phyloP scores from a whole-genome alignment of 164 flowering plant species.

The Akebia trifoliata region DNA sequence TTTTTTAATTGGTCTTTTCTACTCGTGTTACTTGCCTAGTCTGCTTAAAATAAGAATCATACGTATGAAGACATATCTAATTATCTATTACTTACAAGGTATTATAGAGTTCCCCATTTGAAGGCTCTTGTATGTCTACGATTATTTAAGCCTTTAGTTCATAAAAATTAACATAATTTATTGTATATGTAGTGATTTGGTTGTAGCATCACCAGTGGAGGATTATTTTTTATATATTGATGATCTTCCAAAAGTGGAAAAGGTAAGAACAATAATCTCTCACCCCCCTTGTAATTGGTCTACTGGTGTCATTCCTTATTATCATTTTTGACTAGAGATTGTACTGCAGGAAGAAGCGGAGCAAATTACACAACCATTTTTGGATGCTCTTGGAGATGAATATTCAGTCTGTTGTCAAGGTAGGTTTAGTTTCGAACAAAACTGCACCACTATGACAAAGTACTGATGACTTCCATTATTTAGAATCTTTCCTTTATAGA shows the following conservation, averaged over 20 bases:
- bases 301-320: not conserved
- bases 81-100: not conserved
- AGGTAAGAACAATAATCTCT: conserved; percentile 37
- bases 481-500: no score
- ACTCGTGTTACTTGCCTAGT: no score
- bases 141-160: not conserved
- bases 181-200: conserved; percentile 66
- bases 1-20: no score
- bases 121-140: not conserved
- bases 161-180: not conserved
- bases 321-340: conserved; percentile 5
- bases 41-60: not conserved
- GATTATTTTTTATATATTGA: conserved; percentile 84
- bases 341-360: conserved; percentile 62
- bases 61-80: not conserved
- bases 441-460: not conserved
- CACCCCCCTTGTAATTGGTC: not conserved
- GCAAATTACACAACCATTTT: conserved; percentile 48
- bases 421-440: conserved; percentile 17
- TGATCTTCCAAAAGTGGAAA: conserved; percentile 62
- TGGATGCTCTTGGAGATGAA: conserved; percentile 90
- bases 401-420: conserved; percentile 89
- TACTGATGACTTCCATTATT: no score
- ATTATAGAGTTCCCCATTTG: not conserved
- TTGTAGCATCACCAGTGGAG: conserved; percentile 96